Base-by-base conservation (phyloP, 2,329 filamentous ascomycete genomes). In the Fusarium pseudocircinatum region DNA sequence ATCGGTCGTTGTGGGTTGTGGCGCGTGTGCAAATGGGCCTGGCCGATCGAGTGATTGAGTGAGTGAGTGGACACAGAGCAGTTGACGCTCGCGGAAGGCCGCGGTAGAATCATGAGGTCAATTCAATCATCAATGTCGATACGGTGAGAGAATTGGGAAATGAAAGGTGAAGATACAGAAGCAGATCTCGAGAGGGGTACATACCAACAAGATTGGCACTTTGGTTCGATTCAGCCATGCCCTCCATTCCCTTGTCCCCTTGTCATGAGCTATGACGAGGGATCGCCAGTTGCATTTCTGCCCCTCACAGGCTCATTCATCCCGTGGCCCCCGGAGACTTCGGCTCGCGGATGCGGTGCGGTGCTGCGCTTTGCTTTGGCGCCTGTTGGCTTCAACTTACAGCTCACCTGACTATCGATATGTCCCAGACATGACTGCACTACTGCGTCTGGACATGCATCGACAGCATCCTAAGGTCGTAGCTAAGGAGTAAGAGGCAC, bases 381-480 rank as follows among this genome's bases (percentile, higher is more conserved):
- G 67, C 65, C 70, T 53, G 60, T 67, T 75, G 24, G 73, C 63
- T 57, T 54, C 24, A 68, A 70, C 56, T 50, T 20, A 50, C 42
- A 37, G 34, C 76, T 78, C 76, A 78, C 76, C 75, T 78, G 76
- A 78, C 75, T 24, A 26, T 40, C 15, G 61, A 64, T 59, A 69
- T 63, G 65, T 65, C 60, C 61, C 49, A 64, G 24, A 49, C 52
- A 57, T 36, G 28, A 28, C 37, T 61, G 7, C 43, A 52, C 56
- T 53, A 59, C 44, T 59, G 43, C 34, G n/a, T 16, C 56, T 44
- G 26, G 44, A 10, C 58, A 63, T 54, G 22, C 26, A 32, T 22
- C 36, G 3, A 40, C 10, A 13, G 34, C 34, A 14, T 30, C 50
- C 39, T 20, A 53, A 22, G 44, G 63, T 61, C 26, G 63, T 42